These are phyloP conservation scores for Ustanciosporium gigantosporum DNA, from an alignment of 1,284 basidiomycete genomes.

Conservation along the genomic window DNA sequence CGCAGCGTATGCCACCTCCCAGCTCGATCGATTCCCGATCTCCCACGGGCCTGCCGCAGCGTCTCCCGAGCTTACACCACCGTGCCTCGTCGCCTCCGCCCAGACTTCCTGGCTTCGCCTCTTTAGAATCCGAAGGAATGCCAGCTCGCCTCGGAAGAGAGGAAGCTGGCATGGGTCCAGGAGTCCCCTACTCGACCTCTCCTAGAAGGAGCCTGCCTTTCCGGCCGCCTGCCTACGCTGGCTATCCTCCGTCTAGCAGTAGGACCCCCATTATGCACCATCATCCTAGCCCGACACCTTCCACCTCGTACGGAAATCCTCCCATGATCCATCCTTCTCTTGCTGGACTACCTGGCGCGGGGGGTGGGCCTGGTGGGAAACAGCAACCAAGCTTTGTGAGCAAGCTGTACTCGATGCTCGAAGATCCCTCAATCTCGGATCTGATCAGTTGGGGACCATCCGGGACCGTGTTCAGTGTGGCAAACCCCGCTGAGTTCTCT, in stretches of 20 bases:
- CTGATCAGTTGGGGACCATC: slow-evolving; percentile 49
- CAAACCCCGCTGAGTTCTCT: slow-evolving; percentile 54
- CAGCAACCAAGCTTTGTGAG: slow-evolving; percentile 54
- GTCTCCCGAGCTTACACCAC: slow-evolving; percentile 11
- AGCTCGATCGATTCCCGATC: slow-evolving; percentile 2
- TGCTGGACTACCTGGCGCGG: slow-evolving; percentile 44
- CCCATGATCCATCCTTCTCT: slow-evolving; percentile 48
- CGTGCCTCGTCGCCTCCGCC: slow-evolving; percentile 25
- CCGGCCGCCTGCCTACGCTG: slow-evolving; percentile 10
- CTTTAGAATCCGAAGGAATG: slow-evolving; percentile 19
- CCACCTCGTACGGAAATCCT: slow-evolving; percentile 39
- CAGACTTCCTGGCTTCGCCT: slow-evolving; percentile 27
- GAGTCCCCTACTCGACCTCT: slow-evolving; percentile 15
- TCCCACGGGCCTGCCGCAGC: background rate
- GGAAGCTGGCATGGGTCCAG: slow-evolving; percentile 1
- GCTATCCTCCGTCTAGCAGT: slow-evolving; percentile 12
- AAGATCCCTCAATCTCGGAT: slow-evolving; percentile 46
- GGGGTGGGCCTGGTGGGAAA: slow-evolving; percentile 44
- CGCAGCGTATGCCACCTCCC: slow-evolving; percentile 31
- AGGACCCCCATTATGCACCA: slow-evolving; percentile 25
- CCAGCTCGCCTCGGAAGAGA: slow-evolving; percentile 1
- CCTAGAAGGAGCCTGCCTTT: slow-evolving; percentile 20
- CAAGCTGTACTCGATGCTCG: slow-evolving; percentile 57
- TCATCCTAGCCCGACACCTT: slow-evolving; percentile 23
- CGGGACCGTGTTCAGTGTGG: slow-evolving; percentile 51